Base-by-base conservation (phyloP, 768 basidiomycete species). In the Mycena vitilis region DNA sequence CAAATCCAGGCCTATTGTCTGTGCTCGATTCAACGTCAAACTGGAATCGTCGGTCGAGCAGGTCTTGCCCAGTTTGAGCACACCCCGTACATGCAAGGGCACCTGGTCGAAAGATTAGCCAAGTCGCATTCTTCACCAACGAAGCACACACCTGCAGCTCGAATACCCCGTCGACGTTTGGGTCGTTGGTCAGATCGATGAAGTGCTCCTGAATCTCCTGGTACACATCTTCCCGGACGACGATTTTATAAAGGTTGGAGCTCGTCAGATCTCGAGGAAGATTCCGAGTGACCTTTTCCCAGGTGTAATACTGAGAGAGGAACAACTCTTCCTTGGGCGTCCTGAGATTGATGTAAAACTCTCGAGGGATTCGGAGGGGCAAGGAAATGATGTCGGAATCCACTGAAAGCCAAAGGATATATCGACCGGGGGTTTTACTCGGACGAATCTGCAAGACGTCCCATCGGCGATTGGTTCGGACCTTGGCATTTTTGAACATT, bases 281-380 rank as follows among this genome's bases (percentile, higher is more conserved):
- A 66, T 88, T 91, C 20, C 93, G 85, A 2, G 87, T 87, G 15
- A 95, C 92, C 66, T 91, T 89, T 68, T 94, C 91, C 68, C 84
- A 84, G 16, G 87, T 78, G 76, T 97, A 97, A 72, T 86, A 83
- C 45, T 90, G 88, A 4, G 86, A 82, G 40, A 83, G 88, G 79
- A 96, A 96, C 34, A 91, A 79, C 4, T 84, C 85, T n/a, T 86
- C 82, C n/a, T 82, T 84, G 0, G 90, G 83, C 23, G 85, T 86
- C 77, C 95, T 91, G 64, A 97, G 84, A 75, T 98, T 96, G 66
- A 99, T 84, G 78, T 97, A 98, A 78, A 99, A 98, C 74, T 96
- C 91, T 42, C 97, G 88, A 4, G 94, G 91, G 51, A 99, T 91
- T 2, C 95, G 89, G 20, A 99, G 84, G 16, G 93, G 89, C 25